Evolutionary conservation across 345 rosid species (phyloP), one percentile per base, ranked within the genome.

Genomic region (Citrus australasica): DNA sequence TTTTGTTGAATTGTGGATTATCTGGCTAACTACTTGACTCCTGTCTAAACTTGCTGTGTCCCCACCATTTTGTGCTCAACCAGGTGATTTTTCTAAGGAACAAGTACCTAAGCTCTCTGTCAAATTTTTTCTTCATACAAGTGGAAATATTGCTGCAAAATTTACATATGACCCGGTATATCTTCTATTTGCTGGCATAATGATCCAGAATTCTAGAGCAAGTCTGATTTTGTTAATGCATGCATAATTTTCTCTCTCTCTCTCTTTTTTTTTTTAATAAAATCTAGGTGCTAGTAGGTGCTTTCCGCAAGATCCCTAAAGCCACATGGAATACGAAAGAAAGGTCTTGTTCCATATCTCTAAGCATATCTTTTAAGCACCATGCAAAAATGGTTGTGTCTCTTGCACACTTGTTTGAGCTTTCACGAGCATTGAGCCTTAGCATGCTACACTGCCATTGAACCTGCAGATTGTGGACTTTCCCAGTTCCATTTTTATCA

Each of bases 311-410:
- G 85, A 87, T 93, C 85, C 93, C 99, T 55, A 90, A 84, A 78
- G 97, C 98, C 80, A 76, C 87, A 42, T 95, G 99, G 99, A 91
- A 91, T 87, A 90, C 92, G 51, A 93, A 91, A 90, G 99, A 95
- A 84, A 93, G 97, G 98, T 94, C 61, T 82, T 51, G 81, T 81
- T 35, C 60, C 28, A 9, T 28, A 66, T 71, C 62, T 24, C 25
- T 51, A 28, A 2, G 82, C 66, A 56, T 53, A 53, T 53, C 22
- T 60, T 38, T 2, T 11, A 42, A 33, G 42, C 28, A 22, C 32
- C 71, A 42, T 1, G 30, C 21, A 40, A 64, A 21, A 24, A 71
- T 42, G 68, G 24, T 37, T 75, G 22, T 59, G 22, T 76, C 25
- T 27, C n/a, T 65, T 58, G 59, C 37, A 56, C 59, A 40, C 37